Evolutionary conservation across 225 moss, liverwort and hornwort species (phyloP).

Genomic region (Marchantia paleacea): DNA sequence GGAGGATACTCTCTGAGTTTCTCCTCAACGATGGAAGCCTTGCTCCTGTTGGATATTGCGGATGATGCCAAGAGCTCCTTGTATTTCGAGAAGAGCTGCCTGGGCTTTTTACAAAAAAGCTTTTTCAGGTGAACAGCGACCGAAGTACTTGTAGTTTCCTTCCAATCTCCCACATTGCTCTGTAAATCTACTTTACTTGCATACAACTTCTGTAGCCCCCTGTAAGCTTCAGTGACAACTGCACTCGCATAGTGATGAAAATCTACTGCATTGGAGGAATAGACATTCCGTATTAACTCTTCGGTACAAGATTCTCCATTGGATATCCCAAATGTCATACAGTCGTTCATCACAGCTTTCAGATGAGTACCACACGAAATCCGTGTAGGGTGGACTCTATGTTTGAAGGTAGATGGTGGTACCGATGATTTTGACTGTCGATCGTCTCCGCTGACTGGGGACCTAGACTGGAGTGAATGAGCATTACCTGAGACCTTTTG

Average conservation of each 20-base stretch:
- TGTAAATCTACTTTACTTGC: slow-evolving; percentile 9
- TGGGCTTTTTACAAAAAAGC: slow-evolving; percentile 31
- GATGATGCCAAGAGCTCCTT: slow-evolving; percentile 29
- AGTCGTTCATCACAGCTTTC: not conserved
- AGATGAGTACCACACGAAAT: not conserved
- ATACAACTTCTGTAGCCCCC: slow-evolving; percentile 35
- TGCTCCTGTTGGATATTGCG: slow-evolving; percentile 2
- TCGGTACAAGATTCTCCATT: slow-evolving; percentile 42
- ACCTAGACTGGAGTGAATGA: not conserved
- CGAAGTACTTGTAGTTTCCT: slow-evolving; percentile 8
- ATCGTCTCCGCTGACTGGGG: not conserved
- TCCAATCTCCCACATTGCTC: not conserved
- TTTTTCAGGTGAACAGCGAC: slow-evolving; percentile 38
- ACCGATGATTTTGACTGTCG: not conserved
- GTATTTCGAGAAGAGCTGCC: slow-evolving; percentile 50
- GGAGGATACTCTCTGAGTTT: slow-evolving; percentile 65
- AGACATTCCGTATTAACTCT: slow-evolving; percentile 45
- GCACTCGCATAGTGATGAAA: slow-evolving; percentile 51
- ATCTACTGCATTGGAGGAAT: slow-evolving; percentile 49
- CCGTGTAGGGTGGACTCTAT: not conserved
- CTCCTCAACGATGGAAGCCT: slow-evolving; percentile 33
- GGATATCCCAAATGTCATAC: slow-evolving; percentile 44
- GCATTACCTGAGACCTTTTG: not conserved
- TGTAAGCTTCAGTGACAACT: slow-evolving; percentile 45
- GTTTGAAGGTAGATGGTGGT: not conserved